phyloP scores from a whole-genome alignment of 306 rosid species.

The Cucurbita pepo region DNA sequence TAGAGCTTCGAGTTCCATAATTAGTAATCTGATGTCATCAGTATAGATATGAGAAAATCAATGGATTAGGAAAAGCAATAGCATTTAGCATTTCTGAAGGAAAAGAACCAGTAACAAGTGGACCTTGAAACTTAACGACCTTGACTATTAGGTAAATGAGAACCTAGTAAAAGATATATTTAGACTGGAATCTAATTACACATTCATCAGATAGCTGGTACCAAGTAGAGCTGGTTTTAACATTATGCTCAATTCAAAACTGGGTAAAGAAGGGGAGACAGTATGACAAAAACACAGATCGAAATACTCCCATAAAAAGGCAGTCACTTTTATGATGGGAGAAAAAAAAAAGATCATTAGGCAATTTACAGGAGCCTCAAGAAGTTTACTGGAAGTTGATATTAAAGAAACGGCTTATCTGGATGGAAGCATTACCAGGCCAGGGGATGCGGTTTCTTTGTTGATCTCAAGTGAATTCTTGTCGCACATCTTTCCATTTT shows the following conservation, averaged over 20 bases:
- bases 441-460: constrained; percentile 11
- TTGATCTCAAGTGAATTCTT: constrained; percentile 13
- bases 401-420: neutral
- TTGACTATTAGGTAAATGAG: neutral
- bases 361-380: neutral
- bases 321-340: neutral
- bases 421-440: constrained; percentile 34
- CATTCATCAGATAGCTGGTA: neutral
- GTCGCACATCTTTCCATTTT: constrained; percentile 7
- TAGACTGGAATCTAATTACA: neutral
- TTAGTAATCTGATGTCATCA: neutral
- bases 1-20: neutral
- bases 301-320: neutral
- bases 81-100: neutral
- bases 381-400: neutral
- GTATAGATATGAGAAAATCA: neutral
- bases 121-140: neutral
- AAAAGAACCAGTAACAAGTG: neutral
- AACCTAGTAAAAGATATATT: neutral
- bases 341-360: neutral
- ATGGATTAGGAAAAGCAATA: neutral
- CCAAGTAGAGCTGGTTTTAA: neutral
- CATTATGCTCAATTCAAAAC: neutral
- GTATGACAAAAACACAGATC: neutral
- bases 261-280: neutral